phyloP scores from a whole-genome alignment of 176 grass and related monocot genomes.

The Sorghum bicolor region DNA sequence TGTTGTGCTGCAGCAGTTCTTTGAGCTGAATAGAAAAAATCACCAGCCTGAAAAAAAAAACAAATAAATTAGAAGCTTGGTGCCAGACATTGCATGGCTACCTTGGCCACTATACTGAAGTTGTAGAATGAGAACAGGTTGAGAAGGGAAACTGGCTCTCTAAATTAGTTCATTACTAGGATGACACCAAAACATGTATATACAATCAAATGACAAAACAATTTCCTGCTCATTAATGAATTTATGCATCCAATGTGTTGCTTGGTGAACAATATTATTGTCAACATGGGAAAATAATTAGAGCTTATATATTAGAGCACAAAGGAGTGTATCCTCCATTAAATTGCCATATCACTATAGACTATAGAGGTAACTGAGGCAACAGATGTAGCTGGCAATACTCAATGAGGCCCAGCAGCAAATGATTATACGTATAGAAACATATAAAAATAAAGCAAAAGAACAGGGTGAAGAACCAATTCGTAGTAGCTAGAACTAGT shows the following conservation, averaged over 20 bases:
- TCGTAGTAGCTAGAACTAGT: not conserved
- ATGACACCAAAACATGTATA: not conserved
- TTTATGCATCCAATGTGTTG: conserved; percentile 2
- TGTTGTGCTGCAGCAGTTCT: conserved; percentile 81
- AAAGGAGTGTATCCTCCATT: not conserved
- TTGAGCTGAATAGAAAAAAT: conserved; percentile 85
- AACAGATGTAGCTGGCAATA: not conserved
- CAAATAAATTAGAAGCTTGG: conserved; percentile 30
- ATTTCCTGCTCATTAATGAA: not conserved
- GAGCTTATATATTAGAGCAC: not conserved
- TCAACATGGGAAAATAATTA: not conserved
- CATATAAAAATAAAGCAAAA: not conserved
- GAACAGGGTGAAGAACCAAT: not conserved
- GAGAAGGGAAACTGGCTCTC: not conserved
- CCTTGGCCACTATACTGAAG: not conserved
- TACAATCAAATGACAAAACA: not conserved
- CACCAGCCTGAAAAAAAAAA: conserved; percentile 60
- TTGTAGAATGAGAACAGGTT: not conserved
- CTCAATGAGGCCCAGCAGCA: not conserved
- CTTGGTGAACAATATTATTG: not conserved
- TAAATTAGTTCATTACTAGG: not conserved
- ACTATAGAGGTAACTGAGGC: not conserved
- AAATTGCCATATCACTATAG: not conserved
- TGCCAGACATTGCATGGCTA: not conserved
- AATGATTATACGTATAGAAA: not conserved